Percentiles rank a stretch among this genome's conserved stretches.
phyloP scores from a whole-genome alignment of 192 early-diverging fungal genomes.

The Rhizoclosmatium sp. region DNA sequence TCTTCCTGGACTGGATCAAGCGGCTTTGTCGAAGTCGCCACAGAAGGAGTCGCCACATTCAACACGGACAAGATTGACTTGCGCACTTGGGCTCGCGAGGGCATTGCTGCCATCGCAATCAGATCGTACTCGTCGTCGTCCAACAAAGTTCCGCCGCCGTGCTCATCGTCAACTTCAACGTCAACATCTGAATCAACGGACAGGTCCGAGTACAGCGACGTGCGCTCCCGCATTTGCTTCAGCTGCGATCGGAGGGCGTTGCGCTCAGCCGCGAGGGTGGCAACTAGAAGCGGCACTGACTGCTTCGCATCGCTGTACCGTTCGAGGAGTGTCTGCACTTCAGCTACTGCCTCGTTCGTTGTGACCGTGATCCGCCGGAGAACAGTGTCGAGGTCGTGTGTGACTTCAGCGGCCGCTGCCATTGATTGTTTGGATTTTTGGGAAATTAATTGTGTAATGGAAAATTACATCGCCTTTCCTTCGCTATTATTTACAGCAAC shows the following conservation, averaged over 20 bases:
- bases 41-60: not conserved
- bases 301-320: not conserved
- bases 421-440: too few relatives aligned
- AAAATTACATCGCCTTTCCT: too few relatives aligned
- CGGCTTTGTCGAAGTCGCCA: not conserved
- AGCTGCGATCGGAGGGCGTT: not conserved
- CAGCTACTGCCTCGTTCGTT: not conserved
- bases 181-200: not conserved
- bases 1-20: not conserved
- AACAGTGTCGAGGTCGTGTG: too few relatives aligned
- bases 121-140: not conserved
- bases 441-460: too few relatives aligned
- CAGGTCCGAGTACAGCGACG: not conserved
- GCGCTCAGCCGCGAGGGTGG: not conserved
- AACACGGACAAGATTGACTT: constrained; percentile 6
- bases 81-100: constrained; percentile 1
- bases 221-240: not conserved
- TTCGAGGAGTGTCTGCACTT: not conserved
- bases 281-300: not conserved
- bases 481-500: too few relatives aligned
- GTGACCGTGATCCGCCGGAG: too few relatives aligned
- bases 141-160: not conserved
- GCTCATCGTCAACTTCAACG: not conserved
- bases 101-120: not conserved
- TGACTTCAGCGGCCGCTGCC: too few relatives aligned